Evolutionary conservation across 495 filamentous ascomycete genomes (phyloP).

Genomic region (Oleoguttula mirabilis): DNA sequence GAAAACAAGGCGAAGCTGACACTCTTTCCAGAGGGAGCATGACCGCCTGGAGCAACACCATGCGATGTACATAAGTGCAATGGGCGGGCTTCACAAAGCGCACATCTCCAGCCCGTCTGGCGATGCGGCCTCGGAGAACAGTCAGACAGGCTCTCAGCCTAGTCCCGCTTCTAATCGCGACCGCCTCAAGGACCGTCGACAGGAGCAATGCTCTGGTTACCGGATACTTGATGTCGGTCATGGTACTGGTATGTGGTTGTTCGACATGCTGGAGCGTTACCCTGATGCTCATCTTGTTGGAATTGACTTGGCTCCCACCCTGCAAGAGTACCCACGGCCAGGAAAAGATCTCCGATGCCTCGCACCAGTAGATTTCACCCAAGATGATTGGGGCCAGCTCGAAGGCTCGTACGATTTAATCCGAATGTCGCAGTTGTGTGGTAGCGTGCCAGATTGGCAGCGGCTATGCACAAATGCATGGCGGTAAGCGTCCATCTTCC

Average conservation of each 20-base stretch:
- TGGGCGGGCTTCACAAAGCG: no score
- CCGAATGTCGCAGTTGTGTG: conserved; percentile 68
- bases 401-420: conserved; percentile 75
- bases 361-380: conserved; percentile 2
- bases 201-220: conserved; percentile 24
- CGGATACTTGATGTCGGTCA: conserved; percentile 72
- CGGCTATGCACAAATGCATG: conserved; percentile 59
- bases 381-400: conserved; percentile 40
- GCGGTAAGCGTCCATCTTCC: no score
- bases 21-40: no score
- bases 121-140: background rate
- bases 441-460: conserved; percentile 69
- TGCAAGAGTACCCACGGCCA: background rate
- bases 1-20: no score
- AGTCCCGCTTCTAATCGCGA: background rate
- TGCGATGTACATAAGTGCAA: background rate
- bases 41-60: no score
- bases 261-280: conserved; percentile 66
- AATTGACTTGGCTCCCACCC: conserved; percentile 9
- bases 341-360: background rate
- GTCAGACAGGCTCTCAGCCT: background rate
- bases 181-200: background rate
- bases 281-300: conserved; percentile 8
- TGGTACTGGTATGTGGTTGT: conserved; percentile 81
- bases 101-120: background rate